Conservation (phyloP, 1,284 basidiomycete genomes). For the Athelia sp. region DNA sequence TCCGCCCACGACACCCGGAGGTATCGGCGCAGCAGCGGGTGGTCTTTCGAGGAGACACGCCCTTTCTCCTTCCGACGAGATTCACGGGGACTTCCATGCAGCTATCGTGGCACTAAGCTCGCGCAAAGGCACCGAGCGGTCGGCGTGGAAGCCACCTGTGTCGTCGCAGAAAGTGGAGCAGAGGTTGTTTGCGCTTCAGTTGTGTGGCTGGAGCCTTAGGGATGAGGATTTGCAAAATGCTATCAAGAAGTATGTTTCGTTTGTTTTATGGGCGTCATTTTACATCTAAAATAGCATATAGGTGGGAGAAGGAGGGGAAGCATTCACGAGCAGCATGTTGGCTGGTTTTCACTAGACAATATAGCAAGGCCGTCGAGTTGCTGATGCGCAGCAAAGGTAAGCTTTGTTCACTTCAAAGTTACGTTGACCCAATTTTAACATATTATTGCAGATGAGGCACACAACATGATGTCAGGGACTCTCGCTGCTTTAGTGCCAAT, state of each 20-base stretch:
- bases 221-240: constrained; percentile 55
- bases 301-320: constrained; percentile 72
- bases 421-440: not conserved
- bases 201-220: constrained; percentile 68
- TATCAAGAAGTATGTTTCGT: constrained; percentile 39
- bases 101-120: constrained; percentile 39
- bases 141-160: constrained; percentile 49
- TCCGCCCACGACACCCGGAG: constrained; percentile 6
- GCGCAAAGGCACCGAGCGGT: constrained; percentile 32
- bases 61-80: constrained; percentile 37
- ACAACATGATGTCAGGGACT: constrained; percentile 78
- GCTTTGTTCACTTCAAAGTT: constrained; percentile 11
- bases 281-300: constrained; percentile 21
- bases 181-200: constrained; percentile 60
- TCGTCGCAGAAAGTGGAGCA: constrained; percentile 53
- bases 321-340: constrained; percentile 83
- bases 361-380: constrained; percentile 68
- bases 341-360: constrained; percentile 81
- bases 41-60: constrained; percentile 22
- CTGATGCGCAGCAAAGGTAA: constrained; percentile 81
- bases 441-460: constrained; percentile 52
- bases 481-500: constrained; percentile 58
- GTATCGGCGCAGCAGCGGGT: not conserved
- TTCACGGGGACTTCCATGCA: constrained; percentile 43
- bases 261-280: constrained; percentile 1